Conservation (phyloP, 257 asterid genomes). For the Plantago ovata region DNA sequence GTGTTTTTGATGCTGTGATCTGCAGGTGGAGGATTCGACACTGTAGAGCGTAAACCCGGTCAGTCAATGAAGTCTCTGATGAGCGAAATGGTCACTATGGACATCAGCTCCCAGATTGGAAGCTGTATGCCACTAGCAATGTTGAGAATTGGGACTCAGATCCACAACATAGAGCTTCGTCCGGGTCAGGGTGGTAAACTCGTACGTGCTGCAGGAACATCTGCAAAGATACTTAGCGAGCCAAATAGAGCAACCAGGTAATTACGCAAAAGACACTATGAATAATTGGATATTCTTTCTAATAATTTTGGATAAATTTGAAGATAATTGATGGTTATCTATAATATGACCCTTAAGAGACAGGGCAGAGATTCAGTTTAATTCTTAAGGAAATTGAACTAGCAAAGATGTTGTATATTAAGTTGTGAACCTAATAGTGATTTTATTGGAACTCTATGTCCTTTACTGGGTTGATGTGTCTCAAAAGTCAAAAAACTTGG, state of each 20-base stretch:
- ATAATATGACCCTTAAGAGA: too few species aligned
- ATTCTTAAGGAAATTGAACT: too few species aligned
- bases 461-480: too few species aligned
- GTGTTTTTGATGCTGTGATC: conserved; percentile 12
- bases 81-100: conserved; percentile 48
- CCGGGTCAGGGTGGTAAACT: conserved; percentile 84
- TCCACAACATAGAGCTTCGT: conserved; percentile 87
- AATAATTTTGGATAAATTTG: too few species aligned
- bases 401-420: too few species aligned
- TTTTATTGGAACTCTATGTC: too few species aligned
- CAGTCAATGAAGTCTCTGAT: conserved; percentile 32
- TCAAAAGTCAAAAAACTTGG: too few species aligned
- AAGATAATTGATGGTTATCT: too few species aligned
- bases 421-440: too few species aligned
- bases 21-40: conserved; percentile 34
- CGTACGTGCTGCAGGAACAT: conserved; percentile 70
- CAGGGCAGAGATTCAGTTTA: too few species aligned
- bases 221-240: conserved; percentile 68
- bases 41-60: conserved; percentile 19
- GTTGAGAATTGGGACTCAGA: conserved; percentile 67
- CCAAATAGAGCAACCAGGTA: conserved; percentile 64
- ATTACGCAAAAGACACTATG: background rate
- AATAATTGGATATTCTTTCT: too few species aligned
- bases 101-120: conserved; percentile 55
- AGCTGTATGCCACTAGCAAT: conserved; percentile 54